These are phyloP conservation scores for Penicillium angulare DNA, from an alignment of 495 filamentous ascomycete genomes.

Conservation along the genomic window DNA sequence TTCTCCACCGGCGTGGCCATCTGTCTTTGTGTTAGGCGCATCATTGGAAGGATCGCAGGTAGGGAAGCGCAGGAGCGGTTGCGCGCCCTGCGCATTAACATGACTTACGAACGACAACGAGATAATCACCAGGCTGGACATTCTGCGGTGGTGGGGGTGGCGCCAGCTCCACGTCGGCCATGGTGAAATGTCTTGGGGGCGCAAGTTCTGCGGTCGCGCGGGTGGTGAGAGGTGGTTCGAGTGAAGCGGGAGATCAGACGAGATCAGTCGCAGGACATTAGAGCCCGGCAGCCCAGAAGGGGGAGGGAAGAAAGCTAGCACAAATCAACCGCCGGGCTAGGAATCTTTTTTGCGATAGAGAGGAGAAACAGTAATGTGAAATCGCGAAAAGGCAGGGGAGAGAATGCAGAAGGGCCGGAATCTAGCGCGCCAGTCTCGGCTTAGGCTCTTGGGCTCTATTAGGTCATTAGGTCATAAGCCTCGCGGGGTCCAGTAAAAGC, in stretches of 20 bases:
- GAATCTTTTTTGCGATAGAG: too few relatives aligned
- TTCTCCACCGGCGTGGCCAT: conserved; percentile 87
- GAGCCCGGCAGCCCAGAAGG: conserved; percentile 25
- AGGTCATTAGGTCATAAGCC: conserved; percentile 18
- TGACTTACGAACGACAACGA: conserved; percentile 77
- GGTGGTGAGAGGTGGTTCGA: not conserved
- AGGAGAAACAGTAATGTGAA: conserved; percentile 20
- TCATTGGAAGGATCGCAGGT: conserved; percentile 2
- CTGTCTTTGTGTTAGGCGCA: conserved; percentile 29
- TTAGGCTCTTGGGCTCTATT: conserved; percentile 16
- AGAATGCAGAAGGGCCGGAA: conserved; percentile 28
- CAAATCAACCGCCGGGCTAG: conserved; percentile 4
- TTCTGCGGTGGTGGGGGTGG: conserved; percentile 36
- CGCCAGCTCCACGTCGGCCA: conserved; percentile 31
- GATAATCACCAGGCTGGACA: conserved; percentile 63
- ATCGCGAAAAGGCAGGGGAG: conserved; percentile 14
- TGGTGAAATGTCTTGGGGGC: conserved; percentile 15
- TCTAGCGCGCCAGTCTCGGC: conserved; percentile 13
- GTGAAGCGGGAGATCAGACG: not conserved
- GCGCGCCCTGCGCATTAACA: conserved; percentile 9
- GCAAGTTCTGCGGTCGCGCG: conserved; percentile 10
- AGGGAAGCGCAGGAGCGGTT: conserved; percentile 9
- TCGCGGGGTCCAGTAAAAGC: not conserved
- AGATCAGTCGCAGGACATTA: conserved; percentile 28
- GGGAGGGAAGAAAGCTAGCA: conserved; percentile 1